A percentile compares a stretch with the other conserved stretches of the same genome.
These are phyloP conservation scores for Gossypium gossypioides DNA, from an alignment of 441 rosid species.

Conservation along the genomic window DNA sequence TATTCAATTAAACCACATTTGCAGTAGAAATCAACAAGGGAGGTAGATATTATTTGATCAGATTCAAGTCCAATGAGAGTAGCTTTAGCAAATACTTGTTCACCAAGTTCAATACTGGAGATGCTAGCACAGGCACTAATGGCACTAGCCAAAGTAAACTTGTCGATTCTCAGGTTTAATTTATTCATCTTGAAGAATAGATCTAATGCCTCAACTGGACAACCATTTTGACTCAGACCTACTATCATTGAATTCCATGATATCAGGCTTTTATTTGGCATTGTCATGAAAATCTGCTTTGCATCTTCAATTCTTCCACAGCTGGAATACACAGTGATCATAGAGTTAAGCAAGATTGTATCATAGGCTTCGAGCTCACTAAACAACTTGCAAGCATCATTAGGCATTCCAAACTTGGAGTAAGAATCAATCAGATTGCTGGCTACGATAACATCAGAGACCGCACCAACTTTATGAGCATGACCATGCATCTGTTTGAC, in stretches of 20 bases:
- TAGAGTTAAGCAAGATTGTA: conserved; percentile 59
- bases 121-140: conserved; percentile 66
- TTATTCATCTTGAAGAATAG: conserved; percentile 54
- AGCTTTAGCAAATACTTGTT: conserved; percentile 60
- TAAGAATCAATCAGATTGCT: conserved; percentile 59
- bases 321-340: conserved; percentile 63
- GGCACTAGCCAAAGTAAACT: conserved; percentile 53
- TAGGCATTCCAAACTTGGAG: conserved; percentile 47
- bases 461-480: conserved; percentile 43
- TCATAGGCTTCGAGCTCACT: conserved; percentile 49
- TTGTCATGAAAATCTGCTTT: conserved; percentile 41
- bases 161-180: conserved; percentile 43
- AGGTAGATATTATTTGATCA: conserved; percentile 55
- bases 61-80: conserved; percentile 45
- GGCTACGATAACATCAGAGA: conserved; percentile 35
- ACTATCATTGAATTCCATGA: conserved; percentile 81
- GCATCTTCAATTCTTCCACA: conserved; percentile 74
- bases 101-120: conserved; percentile 59
- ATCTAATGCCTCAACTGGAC: conserved; percentile 51
- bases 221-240: conserved; percentile 67
- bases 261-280: conserved; percentile 51
- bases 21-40: conserved; percentile 76
- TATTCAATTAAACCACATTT: conserved; percentile 61
- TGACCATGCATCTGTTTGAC: conserved; percentile 53
- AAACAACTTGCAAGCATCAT: conserved; percentile 61